Base-by-base conservation (phyloP, 148 eudicot genomes). In the Selenicereus undatus region DNA sequence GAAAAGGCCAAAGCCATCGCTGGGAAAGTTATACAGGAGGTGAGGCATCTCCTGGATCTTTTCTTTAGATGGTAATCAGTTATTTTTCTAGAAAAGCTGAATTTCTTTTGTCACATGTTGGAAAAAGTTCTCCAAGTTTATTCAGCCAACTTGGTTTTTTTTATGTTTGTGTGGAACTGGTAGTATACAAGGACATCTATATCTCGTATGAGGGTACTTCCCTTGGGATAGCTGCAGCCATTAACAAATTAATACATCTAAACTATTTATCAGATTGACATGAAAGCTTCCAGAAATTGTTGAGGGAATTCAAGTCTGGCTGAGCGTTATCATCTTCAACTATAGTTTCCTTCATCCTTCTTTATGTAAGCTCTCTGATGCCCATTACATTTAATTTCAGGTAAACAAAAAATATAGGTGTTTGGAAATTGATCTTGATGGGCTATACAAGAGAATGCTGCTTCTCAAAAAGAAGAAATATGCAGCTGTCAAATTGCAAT, bases 401-500 rank as follows among this genome's bases (percentile, higher is more conserved):
- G 99, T 94, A 71, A 97, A 97, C 84, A 91, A 92, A 86, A 97
- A 94, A 78, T 97, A 97, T 81, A 94, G 87, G 82, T 88, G 93
- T 78, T 87, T 97, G 81, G 99, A 97, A 85, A 97, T 97, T 86
- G 99, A 94, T 81, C 90, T 94, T 76, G 99, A 97, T 91, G 98
- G 97, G 78, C 39, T 94, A 82, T 97, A 97, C 86, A 97, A 92
- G 87, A 91, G 99, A 86, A 97, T 97, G 98, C 85, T 97, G 70
- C 93, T 97, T 86, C 91, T 97, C 58, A 97, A 97, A 90, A 97
- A 97, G 86, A 94, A 96, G 87, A 97, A 97, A 87, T 97, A 97
- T 86, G 99, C 99, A 64, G 99, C 98, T 79, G 97, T 97, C 79
- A 97, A 97, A 83, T 85, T 91, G 87, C 95, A 92, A 69, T 85